Evolutionary conservation across 2,329 filamentous ascomycete genomes (phyloP), one percentile per base, ranked within the genome.

Genomic region (Aspergillus uvarum): DNA sequence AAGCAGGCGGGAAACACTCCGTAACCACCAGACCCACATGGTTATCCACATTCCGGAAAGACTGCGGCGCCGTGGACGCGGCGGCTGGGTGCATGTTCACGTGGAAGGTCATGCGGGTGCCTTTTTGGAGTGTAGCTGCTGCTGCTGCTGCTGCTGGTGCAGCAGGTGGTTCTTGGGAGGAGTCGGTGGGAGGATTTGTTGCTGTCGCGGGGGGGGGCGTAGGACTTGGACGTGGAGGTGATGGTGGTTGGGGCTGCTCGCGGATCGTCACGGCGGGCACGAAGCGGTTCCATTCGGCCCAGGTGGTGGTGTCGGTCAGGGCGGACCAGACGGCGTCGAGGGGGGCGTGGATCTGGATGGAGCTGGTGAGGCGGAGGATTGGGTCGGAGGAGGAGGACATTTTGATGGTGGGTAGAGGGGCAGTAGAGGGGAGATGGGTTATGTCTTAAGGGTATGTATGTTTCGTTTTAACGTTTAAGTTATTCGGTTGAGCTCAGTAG

Each of bases 261-360:
- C 73, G 77, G 64, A 83, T 77, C n/a, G 74, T 76, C 4, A 81
- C 79, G 24, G 72, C 70, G 2, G 79, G 76, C 5, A 79, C 72
- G 66, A 81, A 82, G 6, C 71, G 71, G 63, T 82, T 82, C 81
- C 81, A 83, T 51, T 74, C 65, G 22, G 75, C 72, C 76, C 77
- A 82, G 54, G 75, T 78, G 22, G 78, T 76, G 29, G 78, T 78
- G 66, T 82, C 73, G 52, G 77, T 72, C 4, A 82, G 67, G 8
- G 74, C 72, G 24, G 77, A 69, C 73, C 79, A 81, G 60, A 81
- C 76, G n/a, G 72, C 66, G 22, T 73, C 63, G 3, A 78, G 71
- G 8, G 78, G 73, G 1, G 79, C 79, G 48, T 70, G 65, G 67
- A 81, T 80, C 32, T 67, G 63, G 49, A 67, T 73, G 54, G 74